Percentiles rank a stretch among this genome's conserved stretches.
Conservation (phyloP, 768 basidiomycete genomes). For the Leccinellum luteum region DNA sequence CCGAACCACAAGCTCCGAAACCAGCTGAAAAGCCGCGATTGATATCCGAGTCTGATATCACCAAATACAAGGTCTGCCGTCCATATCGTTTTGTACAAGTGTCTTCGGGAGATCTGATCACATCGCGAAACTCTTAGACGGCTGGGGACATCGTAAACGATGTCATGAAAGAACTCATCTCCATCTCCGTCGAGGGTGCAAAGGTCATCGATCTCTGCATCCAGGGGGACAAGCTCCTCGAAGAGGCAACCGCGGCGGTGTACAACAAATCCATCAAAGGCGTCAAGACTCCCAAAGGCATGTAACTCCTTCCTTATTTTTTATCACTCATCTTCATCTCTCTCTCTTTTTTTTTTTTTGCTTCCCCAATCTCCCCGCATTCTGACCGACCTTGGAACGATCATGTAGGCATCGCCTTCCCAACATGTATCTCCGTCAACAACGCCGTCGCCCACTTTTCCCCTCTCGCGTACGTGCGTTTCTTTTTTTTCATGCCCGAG, state of each 20-base stretch:
- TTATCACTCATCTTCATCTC: not conserved
- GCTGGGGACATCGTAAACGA: slow-evolving; percentile 88
- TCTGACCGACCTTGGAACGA: slow-evolving; percentile 5
- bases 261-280: slow-evolving; percentile 92
- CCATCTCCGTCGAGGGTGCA: slow-evolving; percentile 73
- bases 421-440: slow-evolving; percentile 92
- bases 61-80: slow-evolving; percentile 76
- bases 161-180: slow-evolving; percentile 83
- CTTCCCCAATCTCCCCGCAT: not conserved
- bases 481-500: not conserved
- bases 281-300: slow-evolving; percentile 85
- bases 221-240: slow-evolving; percentile 92
- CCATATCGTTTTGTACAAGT: slow-evolving; percentile 8
- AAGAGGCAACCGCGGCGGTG: slow-evolving; percentile 77
- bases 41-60: slow-evolving; percentile 70
- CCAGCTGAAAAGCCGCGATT: slow-evolving; percentile 52
- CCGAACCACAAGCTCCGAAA: slow-evolving; percentile 51
- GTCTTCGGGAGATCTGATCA: slow-evolving; percentile 10
- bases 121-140: slow-evolving; percentile 44
- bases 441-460: slow-evolving; percentile 95
- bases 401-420: slow-evolving; percentile 81
- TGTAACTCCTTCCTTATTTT: slow-evolving; percentile 20
- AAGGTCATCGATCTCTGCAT: slow-evolving; percentile 87
- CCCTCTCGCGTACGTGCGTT: slow-evolving; percentile 74
- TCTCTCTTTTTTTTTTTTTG: not conserved